These are phyloP conservation scores for Magnaporthiopsis rhizophila DNA, from an alignment of 2,329 filamentous ascomycete genomes.

Conservation along the genomic window DNA sequence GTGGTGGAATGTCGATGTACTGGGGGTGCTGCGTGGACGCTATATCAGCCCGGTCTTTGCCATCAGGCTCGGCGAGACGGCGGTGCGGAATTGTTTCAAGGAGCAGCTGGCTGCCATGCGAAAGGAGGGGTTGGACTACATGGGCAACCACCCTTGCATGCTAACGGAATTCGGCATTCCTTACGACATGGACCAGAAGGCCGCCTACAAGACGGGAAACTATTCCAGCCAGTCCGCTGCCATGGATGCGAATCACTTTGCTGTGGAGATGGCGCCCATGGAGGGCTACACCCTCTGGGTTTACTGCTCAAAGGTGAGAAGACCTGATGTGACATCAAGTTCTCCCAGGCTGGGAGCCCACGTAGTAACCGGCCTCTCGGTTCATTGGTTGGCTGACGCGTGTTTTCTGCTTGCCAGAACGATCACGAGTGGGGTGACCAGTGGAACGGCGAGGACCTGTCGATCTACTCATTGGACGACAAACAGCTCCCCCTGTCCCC, in stretches of 20 bases:
- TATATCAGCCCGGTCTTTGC: constrained; percentile 87
- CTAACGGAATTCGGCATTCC: constrained; percentile 96
- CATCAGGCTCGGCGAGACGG: constrained; percentile 84
- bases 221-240: constrained; percentile 88
- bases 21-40: constrained; percentile 81
- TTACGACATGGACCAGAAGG: constrained; percentile 96
- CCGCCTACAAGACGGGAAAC: constrained; percentile 91
- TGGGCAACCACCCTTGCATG: constrained; percentile 81
- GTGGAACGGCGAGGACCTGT: constrained; percentile 97
- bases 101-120: constrained; percentile 79
- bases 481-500: constrained; percentile 48
- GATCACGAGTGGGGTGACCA: constrained; percentile 83
- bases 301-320: constrained; percentile 62
- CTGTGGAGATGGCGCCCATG: constrained; percentile 72
- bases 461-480: constrained; percentile 82
- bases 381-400: constrained; percentile 12
- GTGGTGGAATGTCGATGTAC: constrained; percentile 92
- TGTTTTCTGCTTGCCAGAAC: constrained; percentile 44
- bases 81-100: constrained; percentile 86
- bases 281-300: constrained; percentile 89
- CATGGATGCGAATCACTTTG: constrained; percentile 94
- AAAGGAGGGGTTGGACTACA: constrained; percentile 79
- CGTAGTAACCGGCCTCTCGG: background rate
- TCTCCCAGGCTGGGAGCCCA: background rate
- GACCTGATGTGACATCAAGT: background rate